These are phyloP conservation scores for Cercospora zeina DNA, from an alignment of 2,329 filamentous ascomycete species.

Conservation along the genomic window DNA sequence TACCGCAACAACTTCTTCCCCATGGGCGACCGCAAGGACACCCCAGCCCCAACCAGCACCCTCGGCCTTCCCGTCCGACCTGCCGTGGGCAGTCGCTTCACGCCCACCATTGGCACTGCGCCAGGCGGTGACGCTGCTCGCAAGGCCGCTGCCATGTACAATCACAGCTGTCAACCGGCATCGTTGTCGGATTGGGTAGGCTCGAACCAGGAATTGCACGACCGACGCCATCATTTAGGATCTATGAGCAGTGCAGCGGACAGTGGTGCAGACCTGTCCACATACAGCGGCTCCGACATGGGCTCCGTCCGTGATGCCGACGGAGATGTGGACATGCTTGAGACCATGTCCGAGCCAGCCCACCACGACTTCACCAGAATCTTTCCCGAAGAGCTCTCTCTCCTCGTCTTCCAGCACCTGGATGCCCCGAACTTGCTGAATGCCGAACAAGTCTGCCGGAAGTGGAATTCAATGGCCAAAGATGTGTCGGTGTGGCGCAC, in stretches of 20 bases:
- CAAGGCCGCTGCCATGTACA: conserved; percentile 35
- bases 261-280: conserved; percentile 41
- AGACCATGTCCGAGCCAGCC: conserved; percentile 9
- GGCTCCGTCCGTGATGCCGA: conserved; percentile 35
- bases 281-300: conserved; percentile 30
- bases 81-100: conserved; percentile 19
- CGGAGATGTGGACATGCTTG: conserved; percentile 37
- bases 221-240: conserved; percentile 33
- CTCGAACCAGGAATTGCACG: conserved; percentile 25
- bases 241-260: conserved; percentile 41
- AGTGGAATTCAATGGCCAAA: conserved; percentile 58
- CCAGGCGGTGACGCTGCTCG: conserved; percentile 39
- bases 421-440: conserved; percentile 58
- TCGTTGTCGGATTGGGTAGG: conserved; percentile 8
- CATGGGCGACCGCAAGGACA: conserved; percentile 38
- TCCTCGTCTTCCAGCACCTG: conserved; percentile 60
- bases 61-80: conserved; percentile 28
- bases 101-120: conserved; percentile 23
- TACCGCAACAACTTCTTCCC: conserved; percentile 27
- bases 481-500: conserved; percentile 63
- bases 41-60: conserved; percentile 36
- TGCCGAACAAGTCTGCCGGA: conserved; percentile 57
- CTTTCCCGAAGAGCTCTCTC: conserved; percentile 61
- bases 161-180: conserved; percentile 19
- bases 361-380: conserved; percentile 43